Evolutionary conservation across 306 rosid genomes (phyloP).

Genomic region (Sophora flavescens): DNA sequence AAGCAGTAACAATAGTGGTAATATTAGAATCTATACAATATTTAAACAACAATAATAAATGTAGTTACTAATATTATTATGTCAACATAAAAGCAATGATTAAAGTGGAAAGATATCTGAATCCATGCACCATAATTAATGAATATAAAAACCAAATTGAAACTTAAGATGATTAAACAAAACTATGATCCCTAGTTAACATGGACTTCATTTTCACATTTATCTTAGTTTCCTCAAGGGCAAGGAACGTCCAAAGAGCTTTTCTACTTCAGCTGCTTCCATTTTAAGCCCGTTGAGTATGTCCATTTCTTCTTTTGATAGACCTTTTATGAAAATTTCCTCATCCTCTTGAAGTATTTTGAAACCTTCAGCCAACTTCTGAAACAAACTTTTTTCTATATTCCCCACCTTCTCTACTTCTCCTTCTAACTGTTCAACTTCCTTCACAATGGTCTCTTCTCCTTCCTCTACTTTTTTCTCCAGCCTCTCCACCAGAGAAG

Average conservation of each 20-base stretch:
- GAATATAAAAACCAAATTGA: background rate
- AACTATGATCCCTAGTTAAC: constrained; percentile 11
- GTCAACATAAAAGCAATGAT: background rate
- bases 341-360: constrained; percentile 78
- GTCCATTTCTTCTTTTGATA: constrained; percentile 82
- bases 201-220: constrained; percentile 28
- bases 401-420: constrained; percentile 78
- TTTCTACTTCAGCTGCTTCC: constrained; percentile 84
- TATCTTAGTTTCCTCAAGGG: constrained; percentile 82
- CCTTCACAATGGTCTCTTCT: constrained; percentile 72
- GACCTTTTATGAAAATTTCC: constrained; percentile 66
- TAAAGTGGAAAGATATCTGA: background rate
- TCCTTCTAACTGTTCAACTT: constrained; percentile 80
- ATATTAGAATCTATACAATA: too few relatives aligned
- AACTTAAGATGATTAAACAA: constrained; percentile 12
- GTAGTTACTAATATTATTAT: background rate
- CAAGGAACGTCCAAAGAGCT: constrained; percentile 78
- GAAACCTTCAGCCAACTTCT: constrained; percentile 76
- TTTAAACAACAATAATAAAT: background rate
- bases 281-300: constrained; percentile 67
- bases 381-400: constrained; percentile 69
- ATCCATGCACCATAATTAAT: background rate
- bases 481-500: constrained; percentile 84
- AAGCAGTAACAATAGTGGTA: too few relatives aligned
- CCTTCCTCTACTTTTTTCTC: constrained; percentile 92